phyloP scores from a whole-genome alignment of 148 eudicot genomes.

The Chenopodium quinoa region DNA sequence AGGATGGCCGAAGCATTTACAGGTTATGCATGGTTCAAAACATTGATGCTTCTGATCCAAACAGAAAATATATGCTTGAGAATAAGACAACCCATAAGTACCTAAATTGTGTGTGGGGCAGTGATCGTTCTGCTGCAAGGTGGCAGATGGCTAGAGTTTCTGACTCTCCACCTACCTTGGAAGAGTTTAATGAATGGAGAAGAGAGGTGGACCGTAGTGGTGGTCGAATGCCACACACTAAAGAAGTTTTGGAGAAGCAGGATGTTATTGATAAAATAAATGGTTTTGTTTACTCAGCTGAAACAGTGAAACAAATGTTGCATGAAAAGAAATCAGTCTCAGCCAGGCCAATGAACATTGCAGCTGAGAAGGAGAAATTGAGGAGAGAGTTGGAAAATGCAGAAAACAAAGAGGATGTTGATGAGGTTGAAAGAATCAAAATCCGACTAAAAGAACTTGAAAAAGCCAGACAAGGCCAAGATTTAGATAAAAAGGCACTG shows the following conservation, averaged over 20 bases:
- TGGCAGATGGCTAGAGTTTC: conserved; percentile 98
- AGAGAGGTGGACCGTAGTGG: conserved; percentile 72
- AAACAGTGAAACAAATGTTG: conserved; percentile 82
- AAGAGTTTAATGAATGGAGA: conserved; percentile 80
- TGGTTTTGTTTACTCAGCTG: conserved; percentile 75
- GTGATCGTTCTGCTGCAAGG: conserved; percentile 82
- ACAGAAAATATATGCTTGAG: conserved; percentile 64
- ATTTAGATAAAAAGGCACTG: conserved; percentile 56
- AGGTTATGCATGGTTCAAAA: conserved; percentile 78
- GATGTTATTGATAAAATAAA: conserved; percentile 72
- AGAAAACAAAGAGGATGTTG: conserved; percentile 43
- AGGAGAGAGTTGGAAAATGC: conserved; percentile 72
- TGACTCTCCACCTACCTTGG: conserved; percentile 65
- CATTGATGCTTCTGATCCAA: conserved; percentile 70
- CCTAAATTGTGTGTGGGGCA: conserved; percentile 85
- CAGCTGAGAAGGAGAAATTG: conserved; percentile 82
- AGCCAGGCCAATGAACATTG: conserved; percentile 76
- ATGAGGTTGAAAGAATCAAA: conserved; percentile 62
- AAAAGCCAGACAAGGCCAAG: conserved; percentile 48
- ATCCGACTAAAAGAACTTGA: conserved; percentile 66
- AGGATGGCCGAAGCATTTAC: conserved; percentile 55
- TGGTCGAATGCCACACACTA: conserved; percentile 63
- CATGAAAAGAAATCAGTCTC: conserved; percentile 87
- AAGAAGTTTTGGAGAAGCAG: conserved; percentile 61
- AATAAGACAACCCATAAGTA: conserved; percentile 77